Base-by-base conservation (phyloP, 2,329 filamentous ascomycete genomes). In the Epicoccum sorghinum region DNA sequence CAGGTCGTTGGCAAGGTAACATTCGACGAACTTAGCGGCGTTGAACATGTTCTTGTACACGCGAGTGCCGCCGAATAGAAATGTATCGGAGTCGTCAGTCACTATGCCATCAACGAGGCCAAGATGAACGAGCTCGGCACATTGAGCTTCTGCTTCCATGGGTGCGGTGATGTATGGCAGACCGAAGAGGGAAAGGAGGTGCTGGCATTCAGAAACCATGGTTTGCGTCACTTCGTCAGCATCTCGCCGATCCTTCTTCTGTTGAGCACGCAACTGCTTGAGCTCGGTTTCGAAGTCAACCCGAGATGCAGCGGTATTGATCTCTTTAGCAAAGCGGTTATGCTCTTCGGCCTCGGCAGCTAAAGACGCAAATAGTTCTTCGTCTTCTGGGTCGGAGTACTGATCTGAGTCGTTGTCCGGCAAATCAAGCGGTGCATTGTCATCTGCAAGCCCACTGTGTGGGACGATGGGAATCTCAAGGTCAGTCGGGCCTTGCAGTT, bases 31-130 rank as follows among this genome's bases (percentile, higher is more conserved):
- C 72, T 99, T 99, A 74, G 95, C 95, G 66, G 91, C 89, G 75
- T 97, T 99, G 81, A 99, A 99, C 92, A 99, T 96, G 79, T 99
- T 99, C 75, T 99, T 99, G 82, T 99, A 99, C 22, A 99, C 89
- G 14, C 93, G 84, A 0, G 92, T 99, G 33, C 95, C 96, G 14
- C 95, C 96, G 73, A 99, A 99, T 0, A 99, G 83, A 69, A 99
- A 99, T 0, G 89, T 96, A 79, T 99, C 95, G 3, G 90, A 96
- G 72, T 99, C 95, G 68, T 99, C 95, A 0, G 96, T 99, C 27
- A 99, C 93, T 58, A 99, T 96, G 10, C 96, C 95, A 71, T 99
- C 96, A 7, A 99, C 96, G 0, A 98, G 85, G 0, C 91, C 91
- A 0, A 98, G 80, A 0, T 78, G 79, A 0, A 99, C 93, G 4